Evolutionary conservation across 805 yeast genomes (phyloP), one percentile per base, ranked within the genome.

Genomic region (Kregervanrija delftensis): DNA sequence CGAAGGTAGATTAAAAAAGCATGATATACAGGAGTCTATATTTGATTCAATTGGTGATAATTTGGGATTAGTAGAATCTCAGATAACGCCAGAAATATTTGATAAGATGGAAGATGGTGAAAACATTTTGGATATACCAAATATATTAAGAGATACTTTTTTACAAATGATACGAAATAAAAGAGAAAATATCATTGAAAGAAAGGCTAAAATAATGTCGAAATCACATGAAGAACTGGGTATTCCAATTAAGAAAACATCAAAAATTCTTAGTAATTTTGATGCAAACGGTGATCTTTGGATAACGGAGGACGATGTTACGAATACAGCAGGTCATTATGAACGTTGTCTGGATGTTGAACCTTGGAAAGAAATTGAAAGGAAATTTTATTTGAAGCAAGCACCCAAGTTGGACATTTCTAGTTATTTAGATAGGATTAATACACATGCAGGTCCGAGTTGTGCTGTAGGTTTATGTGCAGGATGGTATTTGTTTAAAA

Each of bases 391-490:
- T 41, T 50, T 66, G 3, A 55, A 56, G 31, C 51, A 55, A n/a
- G 49, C 54, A 12, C 71, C 71, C 1, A 49, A 60, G 1, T 51
- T 66, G 33, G 43, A 58, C 4, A 37, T 64, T 17, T 39, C 48
- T 2, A 41, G 46, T 2, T 66, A 66, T 43, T 47, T 66, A 33
- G 63, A 63, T 22, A 49, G 71, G 32, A 56, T 66, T 14, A 55
- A 62, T 45, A 55, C 54, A 14, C 60, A 59, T 48, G 49, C 59
- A 1, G 48, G 50, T 3, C 55, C 64, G 11, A 64, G 69, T 5
- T 51, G 66, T 1, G 52, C 68, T 0, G 62, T 58, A 11, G 51
- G 60, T 16, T 41, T 66, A 8, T 52, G 68, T 15, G 60, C 66
- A 11, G 56, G 63, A 5, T 55, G 56, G 40, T 65, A 56, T 39